phyloP scores from a whole-genome alignment of 805 yeast genomes.

The Tetrapisispora namnaoensis region DNA sequence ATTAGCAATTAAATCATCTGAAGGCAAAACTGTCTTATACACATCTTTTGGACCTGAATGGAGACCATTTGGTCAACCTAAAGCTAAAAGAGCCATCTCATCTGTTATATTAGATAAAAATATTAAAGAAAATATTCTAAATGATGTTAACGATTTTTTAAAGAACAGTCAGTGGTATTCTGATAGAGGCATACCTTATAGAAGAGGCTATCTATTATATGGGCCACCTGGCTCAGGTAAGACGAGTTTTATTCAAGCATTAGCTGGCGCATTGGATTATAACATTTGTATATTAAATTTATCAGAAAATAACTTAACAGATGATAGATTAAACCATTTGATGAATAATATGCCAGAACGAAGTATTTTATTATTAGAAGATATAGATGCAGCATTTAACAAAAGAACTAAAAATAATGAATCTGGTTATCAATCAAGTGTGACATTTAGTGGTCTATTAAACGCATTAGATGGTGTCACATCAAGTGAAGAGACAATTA shows the following conservation, averaged over 20 bases:
- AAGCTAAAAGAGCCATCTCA: constrained; percentile 73
- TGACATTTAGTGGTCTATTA: constrained; percentile 86
- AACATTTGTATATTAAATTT: constrained; percentile 88
- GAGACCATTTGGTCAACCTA: constrained; percentile 95
- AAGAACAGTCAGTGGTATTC: constrained; percentile 82
- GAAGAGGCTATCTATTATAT: constrained; percentile 86
- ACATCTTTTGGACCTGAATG: constrained; percentile 98
- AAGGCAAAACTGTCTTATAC: constrained; percentile 88
- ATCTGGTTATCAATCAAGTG: constrained; percentile 74
- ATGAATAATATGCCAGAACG: constrained; percentile 95
- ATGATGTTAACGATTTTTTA: constrained; percentile 75
- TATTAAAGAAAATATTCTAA: constrained; percentile 51
- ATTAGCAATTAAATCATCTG: constrained; percentile 70
- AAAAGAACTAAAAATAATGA: constrained; percentile 69
- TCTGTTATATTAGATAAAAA: constrained; percentile 80
- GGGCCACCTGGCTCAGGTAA: constrained; percentile 99
- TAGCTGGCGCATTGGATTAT: constrained; percentile 93
- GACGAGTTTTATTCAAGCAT: constrained; percentile 89
- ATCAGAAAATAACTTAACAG: constrained; percentile 85
- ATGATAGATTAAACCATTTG: constrained; percentile 85
- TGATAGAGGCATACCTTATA: constrained; percentile 92
- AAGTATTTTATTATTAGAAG: constrained; percentile 77
- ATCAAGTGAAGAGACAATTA: constrained; percentile 90
- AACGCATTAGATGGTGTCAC: constrained; percentile 97
- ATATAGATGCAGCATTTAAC: constrained; percentile 91